phyloP scores from a whole-genome alignment of 257 asterid species.

The Solanum peruvianum region DNA sequence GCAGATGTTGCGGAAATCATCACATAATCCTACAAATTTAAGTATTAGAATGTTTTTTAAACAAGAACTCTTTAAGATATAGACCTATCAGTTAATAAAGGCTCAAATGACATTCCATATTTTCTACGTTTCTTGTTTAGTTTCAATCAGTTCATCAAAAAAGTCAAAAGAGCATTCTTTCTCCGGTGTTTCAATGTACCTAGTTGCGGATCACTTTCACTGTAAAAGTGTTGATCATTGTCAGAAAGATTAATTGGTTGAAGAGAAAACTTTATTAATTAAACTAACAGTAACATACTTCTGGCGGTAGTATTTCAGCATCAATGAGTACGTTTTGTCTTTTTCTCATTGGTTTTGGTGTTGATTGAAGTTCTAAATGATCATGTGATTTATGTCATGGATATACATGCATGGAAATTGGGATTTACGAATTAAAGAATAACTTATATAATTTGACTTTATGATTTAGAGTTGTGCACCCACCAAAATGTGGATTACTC shows the following conservation, averaged over 20 bases:
- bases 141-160: constrained; percentile 20
- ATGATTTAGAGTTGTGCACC: background rate
- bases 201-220: constrained; percentile 25
- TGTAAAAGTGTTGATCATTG: constrained; percentile 2
- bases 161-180: background rate
- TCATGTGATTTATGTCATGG: constrained; percentile 36
- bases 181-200: background rate
- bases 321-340: constrained; percentile 41
- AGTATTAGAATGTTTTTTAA: no score
- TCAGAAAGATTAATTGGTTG: background rate
- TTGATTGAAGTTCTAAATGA: constrained; percentile 24
- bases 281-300: constrained; percentile 13
- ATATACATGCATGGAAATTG: background rate
- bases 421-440: background rate
- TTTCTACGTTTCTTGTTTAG: constrained; percentile 21
- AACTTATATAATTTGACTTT: background rate
- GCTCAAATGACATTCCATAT: constrained; percentile 27
- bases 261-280: background rate
- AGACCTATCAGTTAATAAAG: constrained; percentile 43
- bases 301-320: background rate
- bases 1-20: no score
- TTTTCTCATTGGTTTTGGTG: constrained; percentile 29
- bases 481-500: background rate
- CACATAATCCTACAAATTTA: background rate
- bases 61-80: background rate